Conservation (phyloP, 345 rosid genomes). For the Hypericum androsaemum region DNA sequence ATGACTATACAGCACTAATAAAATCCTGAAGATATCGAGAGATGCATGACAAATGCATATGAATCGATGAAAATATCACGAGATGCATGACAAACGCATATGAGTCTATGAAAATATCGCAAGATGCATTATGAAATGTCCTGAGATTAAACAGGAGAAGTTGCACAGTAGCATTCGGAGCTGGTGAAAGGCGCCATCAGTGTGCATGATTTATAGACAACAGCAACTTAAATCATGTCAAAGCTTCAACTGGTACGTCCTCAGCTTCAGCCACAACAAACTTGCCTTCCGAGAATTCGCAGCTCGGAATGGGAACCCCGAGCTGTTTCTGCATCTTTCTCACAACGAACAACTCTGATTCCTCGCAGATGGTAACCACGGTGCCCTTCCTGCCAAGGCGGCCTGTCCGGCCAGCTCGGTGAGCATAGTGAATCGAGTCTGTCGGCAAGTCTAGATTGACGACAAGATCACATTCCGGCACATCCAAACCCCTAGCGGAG, state of each 20-base stretch:
- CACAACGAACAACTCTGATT: conserved; percentile 69
- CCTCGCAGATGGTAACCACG: conserved; percentile 80
- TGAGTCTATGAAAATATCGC: no score
- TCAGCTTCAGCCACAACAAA: conserved; percentile 48
- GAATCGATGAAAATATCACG: no score
- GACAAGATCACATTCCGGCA: conserved; percentile 85
- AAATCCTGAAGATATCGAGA: no score
- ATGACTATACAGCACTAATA: no score
- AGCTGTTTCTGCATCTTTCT: conserved; percentile 88
- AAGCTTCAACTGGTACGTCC: conserved; percentile 14
- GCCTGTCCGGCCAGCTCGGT: conserved; percentile 85
- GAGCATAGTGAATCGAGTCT: conserved; percentile 73
- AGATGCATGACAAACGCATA: no score
- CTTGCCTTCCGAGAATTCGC: conserved; percentile 83
- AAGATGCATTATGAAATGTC: no score
- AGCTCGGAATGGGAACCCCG: conserved; percentile 44
- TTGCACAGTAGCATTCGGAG: no score
- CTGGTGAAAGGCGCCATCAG: no score
- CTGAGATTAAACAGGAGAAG: no score
- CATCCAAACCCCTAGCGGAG: conserved; percentile 87
- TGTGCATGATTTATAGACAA: no score
- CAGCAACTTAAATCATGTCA: conserved; percentile 9
- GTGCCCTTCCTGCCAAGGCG: conserved; percentile 82
- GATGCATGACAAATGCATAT: no score
- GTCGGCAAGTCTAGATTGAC: conserved; percentile 80